Base-by-base conservation (phyloP, 192 early-diverging fungal species). In the Coemansia sp. region DNA sequence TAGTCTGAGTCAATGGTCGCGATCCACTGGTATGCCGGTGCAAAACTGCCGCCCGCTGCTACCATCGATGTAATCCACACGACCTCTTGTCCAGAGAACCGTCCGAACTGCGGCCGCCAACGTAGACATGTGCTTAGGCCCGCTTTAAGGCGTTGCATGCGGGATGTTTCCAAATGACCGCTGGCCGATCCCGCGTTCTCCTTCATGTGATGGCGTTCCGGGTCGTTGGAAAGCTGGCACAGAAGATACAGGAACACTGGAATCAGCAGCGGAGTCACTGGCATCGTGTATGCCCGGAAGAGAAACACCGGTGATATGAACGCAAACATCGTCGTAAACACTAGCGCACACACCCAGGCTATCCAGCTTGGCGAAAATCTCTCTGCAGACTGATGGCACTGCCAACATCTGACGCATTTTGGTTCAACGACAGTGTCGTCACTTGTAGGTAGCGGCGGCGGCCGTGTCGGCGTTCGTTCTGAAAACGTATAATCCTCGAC, bases 31-130 rank as follows among this genome's bases (percentile, higher is more conserved):
- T 77, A 77, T 29, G 74, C 74, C 1, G 74, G 74, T 7, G 74
- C 74, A 77, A 71, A 68, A 33, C 68, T 68, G 28, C 74, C 69
- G 14, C 74, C 74, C 19, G 74, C 68, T 23, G 74, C 74, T 37
- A 77, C 68, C 74, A 71, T 71, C 11, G 65, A 71, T 2, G 68
- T 71, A 19, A 77, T 68, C 74, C 74, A 77, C 28, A 68, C 74
- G 44, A 77, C 70, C 23, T 77, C 74, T 27, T 77, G 64, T 36
- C 57, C 41, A 15, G 57, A 57, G 36, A 76, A 70, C 27, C 27
- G 42, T 15, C 33, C 56, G 8, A 66, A 47, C 7, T 42, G 11
- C 8, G 54, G 28, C 25, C 31, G 50, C 23, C 29, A 56, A 13
- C 56, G 36, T 4, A 41, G 17, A 13, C 38, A 41, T 48, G 29